These are phyloP conservation scores for Apiospora marii DNA, from an alignment of 2,329 filamentous ascomycete species.

Conservation along the genomic window DNA sequence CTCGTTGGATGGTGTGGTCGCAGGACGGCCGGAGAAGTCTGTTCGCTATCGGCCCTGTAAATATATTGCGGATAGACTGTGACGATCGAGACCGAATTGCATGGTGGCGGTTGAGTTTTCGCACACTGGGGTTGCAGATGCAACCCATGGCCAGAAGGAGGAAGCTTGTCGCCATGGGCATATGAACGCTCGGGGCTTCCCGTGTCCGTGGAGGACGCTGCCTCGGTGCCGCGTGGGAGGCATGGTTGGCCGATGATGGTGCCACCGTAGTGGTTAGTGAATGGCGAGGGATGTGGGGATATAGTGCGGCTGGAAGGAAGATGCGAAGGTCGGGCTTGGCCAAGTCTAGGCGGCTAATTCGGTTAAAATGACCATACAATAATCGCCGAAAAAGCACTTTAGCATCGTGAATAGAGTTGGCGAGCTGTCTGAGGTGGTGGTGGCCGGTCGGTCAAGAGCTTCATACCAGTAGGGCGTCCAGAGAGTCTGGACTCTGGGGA, in stretches of 20 bases:
- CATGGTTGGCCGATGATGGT: constrained; percentile 16
- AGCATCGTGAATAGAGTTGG: constrained; percentile 2
- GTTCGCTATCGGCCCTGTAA: constrained; percentile 5
- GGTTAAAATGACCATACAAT: constrained; percentile 19
- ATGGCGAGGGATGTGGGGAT: background rate
- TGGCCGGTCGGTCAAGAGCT: constrained; percentile 5
- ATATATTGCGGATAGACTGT: constrained; percentile 16
- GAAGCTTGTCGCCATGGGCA: constrained; percentile 12
- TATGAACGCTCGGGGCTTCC: constrained; percentile 2
- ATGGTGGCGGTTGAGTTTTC: constrained; percentile 18
- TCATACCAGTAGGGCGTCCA: background rate
- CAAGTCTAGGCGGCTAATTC: constrained; percentile 20
- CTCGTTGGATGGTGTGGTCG: background rate
- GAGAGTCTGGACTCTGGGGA: background rate
- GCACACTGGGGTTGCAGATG: constrained; percentile 5
- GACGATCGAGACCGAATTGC: background rate
- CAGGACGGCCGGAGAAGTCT: background rate
- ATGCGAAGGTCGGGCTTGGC: constrained; percentile 5
- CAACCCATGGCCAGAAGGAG: background rate
- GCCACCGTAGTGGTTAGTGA: background rate
- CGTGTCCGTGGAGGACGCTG: constrained; percentile 8
- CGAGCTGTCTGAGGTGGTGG: constrained; percentile 2
- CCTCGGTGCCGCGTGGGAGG: constrained; percentile 9
- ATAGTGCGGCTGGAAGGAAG: constrained; percentile 14
- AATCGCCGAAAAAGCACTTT: constrained; percentile 16